These are phyloP conservation scores for Rhizopus delemar DNA, from an alignment of 371 early-diverging fungal genomes.

Conservation along the genomic window DNA sequence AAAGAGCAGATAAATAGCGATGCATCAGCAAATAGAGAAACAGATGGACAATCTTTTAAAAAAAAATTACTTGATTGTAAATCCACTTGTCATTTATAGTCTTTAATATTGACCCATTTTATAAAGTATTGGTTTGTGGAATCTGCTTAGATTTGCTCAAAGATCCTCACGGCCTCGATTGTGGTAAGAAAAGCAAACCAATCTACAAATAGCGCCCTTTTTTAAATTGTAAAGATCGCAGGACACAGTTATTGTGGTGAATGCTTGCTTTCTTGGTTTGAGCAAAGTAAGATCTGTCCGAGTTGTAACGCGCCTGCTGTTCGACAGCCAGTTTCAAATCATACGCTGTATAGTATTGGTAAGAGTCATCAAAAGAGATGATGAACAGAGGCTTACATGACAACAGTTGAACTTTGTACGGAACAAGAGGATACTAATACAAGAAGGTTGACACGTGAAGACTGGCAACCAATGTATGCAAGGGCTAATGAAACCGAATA, in stretches of 20 bases:
- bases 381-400: neutral
- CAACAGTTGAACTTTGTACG: neutral
- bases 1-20: neutral
- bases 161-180: slow-evolving; percentile 9
- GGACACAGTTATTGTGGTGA: slow-evolving; percentile 17
- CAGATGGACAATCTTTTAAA: neutral
- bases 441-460: slow-evolving; percentile 2
- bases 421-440: neutral
- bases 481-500: neutral
- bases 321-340: slow-evolving; percentile 11
- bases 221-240: neutral
- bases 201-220: neutral
- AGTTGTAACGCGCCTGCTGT: slow-evolving; percentile 9
- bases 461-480: slow-evolving; percentile 14
- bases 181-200: slow-evolving; percentile 7
- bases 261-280: slow-evolving; percentile 13
- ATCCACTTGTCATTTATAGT: no score
- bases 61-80: neutral
- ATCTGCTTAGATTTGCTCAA: slow-evolving; percentile 3
- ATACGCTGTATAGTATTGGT: slow-evolving; percentile 13
- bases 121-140: slow-evolving; percentile 7
- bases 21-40: neutral
- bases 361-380: neutral
- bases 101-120: no score
- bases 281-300: slow-evolving; percentile 12